phyloP scores from a whole-genome alignment of 75 land plant genomes.

The Gnetum montanum region DNA sequence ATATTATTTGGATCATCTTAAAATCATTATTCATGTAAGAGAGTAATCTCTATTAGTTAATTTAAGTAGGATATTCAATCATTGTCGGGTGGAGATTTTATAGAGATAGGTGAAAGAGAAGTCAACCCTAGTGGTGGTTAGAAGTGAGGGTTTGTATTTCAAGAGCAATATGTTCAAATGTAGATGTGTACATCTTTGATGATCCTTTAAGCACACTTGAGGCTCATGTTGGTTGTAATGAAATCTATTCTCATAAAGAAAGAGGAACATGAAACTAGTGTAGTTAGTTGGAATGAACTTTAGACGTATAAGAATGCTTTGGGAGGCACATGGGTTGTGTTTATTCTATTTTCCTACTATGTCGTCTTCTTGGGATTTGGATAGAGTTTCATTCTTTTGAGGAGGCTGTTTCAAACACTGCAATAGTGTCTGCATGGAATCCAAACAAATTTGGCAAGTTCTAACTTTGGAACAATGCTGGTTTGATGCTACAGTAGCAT shows the following conservation, averaged over 20 bases:
- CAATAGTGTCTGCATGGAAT: no score
- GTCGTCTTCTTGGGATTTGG: no score
- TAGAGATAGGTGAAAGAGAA: conserved; percentile 97
- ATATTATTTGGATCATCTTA: no score
- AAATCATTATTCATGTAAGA: no score
- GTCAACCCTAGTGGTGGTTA: conserved; percentile 97
- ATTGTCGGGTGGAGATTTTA: conserved; percentile 96
- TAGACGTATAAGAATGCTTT: conserved; percentile 79
- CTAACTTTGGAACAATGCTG: no score
- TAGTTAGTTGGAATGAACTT: conserved; percentile 76
- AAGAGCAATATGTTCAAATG: conserved; percentile 83
- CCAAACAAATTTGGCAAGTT: no score
- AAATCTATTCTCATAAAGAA: conserved; percentile 82
- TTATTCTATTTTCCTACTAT: conserved; percentile 59
- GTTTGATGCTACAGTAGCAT: no score
- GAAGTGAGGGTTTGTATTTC: conserved; percentile 98
- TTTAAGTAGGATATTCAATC: no score
- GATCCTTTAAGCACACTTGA: conserved; percentile 97
- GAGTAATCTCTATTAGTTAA: no score
- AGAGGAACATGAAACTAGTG: conserved; percentile 94
- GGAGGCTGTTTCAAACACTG: no score
- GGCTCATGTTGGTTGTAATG: conserved; percentile 81
- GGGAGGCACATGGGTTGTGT: conserved; percentile 87
- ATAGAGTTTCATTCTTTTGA: no score
- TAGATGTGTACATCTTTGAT: conserved; percentile 92